These are phyloP conservation scores for Mycena maculata DNA, from an alignment of 768 basidiomycete species.

Conservation along the genomic window DNA sequence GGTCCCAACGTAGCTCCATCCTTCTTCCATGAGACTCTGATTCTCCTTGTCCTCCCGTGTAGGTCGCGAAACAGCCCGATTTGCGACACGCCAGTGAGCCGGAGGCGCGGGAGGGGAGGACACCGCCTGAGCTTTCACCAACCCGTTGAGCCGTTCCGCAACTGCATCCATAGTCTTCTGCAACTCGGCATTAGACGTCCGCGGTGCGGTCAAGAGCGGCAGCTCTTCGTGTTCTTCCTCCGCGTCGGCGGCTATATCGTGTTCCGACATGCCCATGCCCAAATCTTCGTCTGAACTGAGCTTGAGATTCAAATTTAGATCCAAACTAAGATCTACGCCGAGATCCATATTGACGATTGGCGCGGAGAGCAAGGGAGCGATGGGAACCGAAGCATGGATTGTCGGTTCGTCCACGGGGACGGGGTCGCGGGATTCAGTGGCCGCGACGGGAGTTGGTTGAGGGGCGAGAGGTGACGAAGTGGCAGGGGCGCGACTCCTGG, in stretches of 20 bases:
- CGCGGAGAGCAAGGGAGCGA: constrained; percentile 6
- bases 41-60: constrained; percentile 58
- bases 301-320: constrained; percentile 29
- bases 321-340: constrained; percentile 25
- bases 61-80: constrained; percentile 31
- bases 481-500: constrained; percentile 4
- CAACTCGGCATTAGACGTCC: constrained; percentile 51
- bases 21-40: constrained; percentile 47
- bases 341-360: constrained; percentile 27
- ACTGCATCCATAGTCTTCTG: constrained; percentile 59
- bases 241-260: background rate
- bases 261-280: constrained; percentile 9
- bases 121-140: constrained; percentile 40
- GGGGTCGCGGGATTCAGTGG: background rate
- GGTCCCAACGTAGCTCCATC: constrained; percentile 52
- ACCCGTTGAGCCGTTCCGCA: constrained; percentile 58
- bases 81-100: constrained; percentile 19
- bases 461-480: constrained; percentile 11
- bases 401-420: constrained; percentile 5
- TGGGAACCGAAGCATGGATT: constrained; percentile 26
- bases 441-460: constrained; percentile 7
- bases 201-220: constrained; percentile 57
- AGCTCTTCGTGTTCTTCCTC: constrained; percentile 33
- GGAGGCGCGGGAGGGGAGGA: constrained; percentile 32
- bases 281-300: constrained; percentile 24